These are phyloP conservation scores for Trichophyton schoenleinii DNA, from an alignment of 2,329 filamentous ascomycete genomes.

Conservation along the genomic window DNA sequence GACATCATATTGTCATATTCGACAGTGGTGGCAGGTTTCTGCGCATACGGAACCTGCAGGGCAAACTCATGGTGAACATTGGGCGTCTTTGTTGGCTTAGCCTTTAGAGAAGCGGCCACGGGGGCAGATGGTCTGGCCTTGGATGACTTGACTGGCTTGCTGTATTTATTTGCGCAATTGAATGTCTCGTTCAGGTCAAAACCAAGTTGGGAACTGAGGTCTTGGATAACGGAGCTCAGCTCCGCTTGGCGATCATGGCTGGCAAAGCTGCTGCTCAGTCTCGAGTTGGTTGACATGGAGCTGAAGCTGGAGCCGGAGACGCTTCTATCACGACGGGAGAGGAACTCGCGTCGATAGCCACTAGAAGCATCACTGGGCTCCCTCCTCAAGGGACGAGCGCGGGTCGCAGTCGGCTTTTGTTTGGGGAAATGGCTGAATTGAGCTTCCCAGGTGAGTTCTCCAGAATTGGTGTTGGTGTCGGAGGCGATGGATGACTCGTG, in stretches of 20 bases:
- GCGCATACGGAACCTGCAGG: not conserved
- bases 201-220: not conserved
- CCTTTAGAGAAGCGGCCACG: not conserved
- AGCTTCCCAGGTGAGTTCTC: not conserved
- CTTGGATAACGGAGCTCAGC: not conserved
- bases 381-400: not conserved
- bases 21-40: not conserved
- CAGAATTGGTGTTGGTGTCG: not conserved
- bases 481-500: not conserved
- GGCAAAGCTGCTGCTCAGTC: not conserved
- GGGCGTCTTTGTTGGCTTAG: not conserved
- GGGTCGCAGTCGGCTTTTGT: not conserved
- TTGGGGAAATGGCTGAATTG: not conserved
- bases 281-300: not conserved
- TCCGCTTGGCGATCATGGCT: not conserved
- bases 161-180: not conserved
- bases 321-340: not conserved
- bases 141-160: not conserved
- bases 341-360: not conserved
- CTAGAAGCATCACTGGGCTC: not conserved
- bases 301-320: not conserved
- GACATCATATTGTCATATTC: not conserved
- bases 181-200: slow-evolving; percentile 3
- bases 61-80: not conserved
- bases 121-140: not conserved